Percentiles rank a stretch among this genome's conserved stretches.
These are phyloP conservation scores for Bryoerythrophyllum caledonicum DNA, from an alignment of 225 moss, liverwort and hornwort genomes.

Conservation along the genomic window DNA sequence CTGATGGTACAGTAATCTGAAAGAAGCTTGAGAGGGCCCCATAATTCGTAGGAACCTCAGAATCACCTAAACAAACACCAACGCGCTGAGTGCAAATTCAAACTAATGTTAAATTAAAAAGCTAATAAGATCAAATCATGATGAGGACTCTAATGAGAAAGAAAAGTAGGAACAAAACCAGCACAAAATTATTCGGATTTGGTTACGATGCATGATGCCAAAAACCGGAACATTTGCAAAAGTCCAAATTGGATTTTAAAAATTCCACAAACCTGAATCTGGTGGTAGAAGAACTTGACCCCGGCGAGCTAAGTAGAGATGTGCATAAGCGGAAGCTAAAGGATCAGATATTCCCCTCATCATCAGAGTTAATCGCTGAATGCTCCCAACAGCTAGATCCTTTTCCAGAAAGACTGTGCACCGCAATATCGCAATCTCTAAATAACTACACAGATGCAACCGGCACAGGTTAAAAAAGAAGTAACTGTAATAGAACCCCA, in stretches of 20 bases:
- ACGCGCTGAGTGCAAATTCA: constrained; percentile 17
- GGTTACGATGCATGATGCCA: not conserved
- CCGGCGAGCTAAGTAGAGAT: constrained; percentile 85
- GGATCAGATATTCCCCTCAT: constrained; percentile 92
- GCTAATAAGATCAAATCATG: not conserved
- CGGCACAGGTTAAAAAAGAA: constrained; percentile 23
- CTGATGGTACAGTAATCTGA: constrained; percentile 67
- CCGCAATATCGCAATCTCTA: constrained; percentile 94
- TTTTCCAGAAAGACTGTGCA: constrained; percentile 82
- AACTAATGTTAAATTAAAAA: constrained; percentile 5
- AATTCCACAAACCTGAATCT: constrained; percentile 58
- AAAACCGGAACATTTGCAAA: not conserved
- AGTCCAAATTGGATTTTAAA: not conserved
- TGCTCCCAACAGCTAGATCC: constrained; percentile 71
- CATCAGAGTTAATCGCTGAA: constrained; percentile 87
- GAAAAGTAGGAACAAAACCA: constrained; percentile 8
- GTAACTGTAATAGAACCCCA: not conserved
- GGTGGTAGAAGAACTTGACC: constrained; percentile 80
- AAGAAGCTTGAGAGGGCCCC: constrained; percentile 58
- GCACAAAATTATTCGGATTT: constrained; percentile 6
- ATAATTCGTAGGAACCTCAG: constrained; percentile 56
- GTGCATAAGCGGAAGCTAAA: constrained; percentile 85
- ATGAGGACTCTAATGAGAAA: constrained; percentile 17
- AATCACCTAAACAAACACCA: constrained; percentile 51
- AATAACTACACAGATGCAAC: constrained; percentile 63